phyloP scores from a whole-genome alignment of 768 basidiomycete species.

The Vararia minispora region DNA sequence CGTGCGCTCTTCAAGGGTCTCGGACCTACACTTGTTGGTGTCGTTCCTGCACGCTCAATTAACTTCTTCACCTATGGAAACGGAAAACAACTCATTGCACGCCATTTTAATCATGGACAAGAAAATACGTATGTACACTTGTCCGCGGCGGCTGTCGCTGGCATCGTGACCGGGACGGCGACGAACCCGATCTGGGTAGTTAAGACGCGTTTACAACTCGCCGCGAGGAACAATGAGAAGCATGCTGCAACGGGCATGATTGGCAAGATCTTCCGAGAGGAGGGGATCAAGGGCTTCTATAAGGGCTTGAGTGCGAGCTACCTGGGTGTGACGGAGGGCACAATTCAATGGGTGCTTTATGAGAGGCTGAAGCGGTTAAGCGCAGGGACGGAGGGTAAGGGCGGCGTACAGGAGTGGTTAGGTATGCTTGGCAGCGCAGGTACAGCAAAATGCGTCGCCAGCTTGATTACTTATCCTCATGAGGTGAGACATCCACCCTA shows the following conservation, averaged over 20 bases:
- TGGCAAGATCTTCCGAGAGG: conserved; percentile 62
- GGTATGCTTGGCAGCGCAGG: conserved; percentile 88
- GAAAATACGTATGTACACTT: conserved; percentile 87
- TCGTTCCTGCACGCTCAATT: conserved; percentile 91
- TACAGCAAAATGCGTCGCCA: conserved; percentile 87
- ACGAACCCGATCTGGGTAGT: conserved; percentile 99
- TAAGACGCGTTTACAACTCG: conserved; percentile 88
- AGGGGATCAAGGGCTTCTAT: conserved; percentile 85
- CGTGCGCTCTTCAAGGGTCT: conserved; percentile 90
- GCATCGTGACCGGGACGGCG: conserved; percentile 75
- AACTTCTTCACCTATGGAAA: conserved; percentile 98
- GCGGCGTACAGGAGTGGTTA: conserved; percentile 54
- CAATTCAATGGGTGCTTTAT: conserved; percentile 96
- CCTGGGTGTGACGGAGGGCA: conserved; percentile 90
- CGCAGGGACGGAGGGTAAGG: conserved; percentile 38
- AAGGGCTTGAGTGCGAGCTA: conserved; percentile 93
- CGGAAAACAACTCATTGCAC: conserved; percentile 84
- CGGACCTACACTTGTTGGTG: conserved; percentile 89
- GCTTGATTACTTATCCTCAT: conserved; percentile 94
- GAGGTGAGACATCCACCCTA: conserved; percentile 51
- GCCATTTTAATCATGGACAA: conserved; percentile 62
- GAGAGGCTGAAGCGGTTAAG: conserved; percentile 78
- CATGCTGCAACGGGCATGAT: conserved; percentile 31
- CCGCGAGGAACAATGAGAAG: conserved; percentile 15
- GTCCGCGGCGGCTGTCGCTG: conserved; percentile 74